Evolutionary conservation across 495 filamentous ascomycete genomes (phyloP).

Genomic region (Aspergillus carlsbadensis): DNA sequence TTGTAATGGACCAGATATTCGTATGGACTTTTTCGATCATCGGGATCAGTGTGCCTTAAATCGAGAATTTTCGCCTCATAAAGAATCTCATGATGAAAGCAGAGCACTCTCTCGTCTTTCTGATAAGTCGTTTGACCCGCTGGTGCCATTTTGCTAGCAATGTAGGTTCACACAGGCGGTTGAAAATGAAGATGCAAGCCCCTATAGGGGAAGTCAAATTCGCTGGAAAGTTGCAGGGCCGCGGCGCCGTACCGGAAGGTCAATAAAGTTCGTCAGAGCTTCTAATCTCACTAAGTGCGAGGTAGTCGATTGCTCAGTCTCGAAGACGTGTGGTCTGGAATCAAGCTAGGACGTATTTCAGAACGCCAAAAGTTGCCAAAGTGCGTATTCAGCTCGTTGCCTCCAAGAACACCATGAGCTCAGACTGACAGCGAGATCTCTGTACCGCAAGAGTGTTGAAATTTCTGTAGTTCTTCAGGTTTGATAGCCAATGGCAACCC

Average conservation of each 20-base stretch:
- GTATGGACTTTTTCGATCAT: conserved; percentile 70
- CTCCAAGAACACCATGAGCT: not conserved
- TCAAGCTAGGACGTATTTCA: not conserved
- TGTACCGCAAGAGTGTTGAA: not conserved
- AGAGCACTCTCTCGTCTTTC: conserved; percentile 92
- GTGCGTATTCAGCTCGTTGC: not conserved
- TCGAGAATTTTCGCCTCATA: conserved; percentile 97
- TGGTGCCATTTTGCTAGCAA: conserved; percentile 54
- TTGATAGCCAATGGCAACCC: conserved; percentile 2
- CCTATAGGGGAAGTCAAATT: not conserved
- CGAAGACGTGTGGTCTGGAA: not conserved
- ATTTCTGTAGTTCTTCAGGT: not conserved
- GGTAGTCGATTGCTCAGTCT: not conserved
- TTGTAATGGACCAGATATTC: conserved; percentile 97
- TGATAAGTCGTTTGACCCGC: conserved; percentile 60
- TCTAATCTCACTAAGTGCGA: not conserved
- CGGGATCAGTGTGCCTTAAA: conserved; percentile 57
- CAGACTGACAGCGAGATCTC: too few species aligned
- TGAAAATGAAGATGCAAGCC: not conserved
- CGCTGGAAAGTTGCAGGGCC: not conserved
- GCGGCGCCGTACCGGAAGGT: not conserved
- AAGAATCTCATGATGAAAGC: conserved; percentile 93
- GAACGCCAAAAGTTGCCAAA: not conserved
- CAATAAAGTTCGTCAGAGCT: not conserved
- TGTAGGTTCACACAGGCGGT: not conserved